Evolutionary conservation across 805 yeast species (phyloP).

Genomic region (Starmerella tilneyi): DNA sequence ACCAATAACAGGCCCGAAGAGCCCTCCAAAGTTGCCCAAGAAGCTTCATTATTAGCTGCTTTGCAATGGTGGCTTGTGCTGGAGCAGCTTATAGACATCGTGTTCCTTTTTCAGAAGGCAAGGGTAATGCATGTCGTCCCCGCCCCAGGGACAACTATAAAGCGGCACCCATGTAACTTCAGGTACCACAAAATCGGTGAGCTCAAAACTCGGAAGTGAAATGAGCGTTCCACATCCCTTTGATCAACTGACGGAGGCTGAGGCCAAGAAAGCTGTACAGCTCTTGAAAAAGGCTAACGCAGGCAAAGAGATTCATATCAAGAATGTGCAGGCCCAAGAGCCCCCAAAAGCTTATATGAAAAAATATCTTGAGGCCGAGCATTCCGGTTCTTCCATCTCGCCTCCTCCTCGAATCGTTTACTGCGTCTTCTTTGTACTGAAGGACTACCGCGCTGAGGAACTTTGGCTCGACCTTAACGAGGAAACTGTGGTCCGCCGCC

Average conservation of each 20-base stretch:
- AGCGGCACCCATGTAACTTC: too few species aligned
- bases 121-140: too few species aligned
- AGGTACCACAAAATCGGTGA: too few species aligned
- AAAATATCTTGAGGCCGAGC: conserved; percentile 58
- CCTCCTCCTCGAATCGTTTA: conserved; percentile 62
- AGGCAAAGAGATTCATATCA: conserved; percentile 30
- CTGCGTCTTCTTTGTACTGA: conserved; percentile 53
- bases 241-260: conserved; percentile 30
- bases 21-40: too few species aligned
- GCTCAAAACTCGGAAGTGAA: too few species aligned
- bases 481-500: conserved; percentile 51
- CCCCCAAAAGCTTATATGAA: conserved; percentile 71
- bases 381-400: conserved; percentile 36
- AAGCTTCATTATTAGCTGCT: too few species aligned
- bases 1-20: too few species aligned
- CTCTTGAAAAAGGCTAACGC: conserved; percentile 25
- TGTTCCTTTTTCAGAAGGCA: too few species aligned
- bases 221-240: conserved; percentile 31
- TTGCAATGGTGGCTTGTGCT: too few species aligned
- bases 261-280: conserved; percentile 27
- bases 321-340: conserved; percentile 36
- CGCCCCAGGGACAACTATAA: too few species aligned
- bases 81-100: too few species aligned
- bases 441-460: conserved; percentile 45
- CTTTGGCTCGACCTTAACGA: conserved; percentile 57